A percentile compares a stretch with the other conserved stretches of the same genome.
Conservation (phyloP, 257 asterid genomes). For the Solanum boliviense region DNA sequence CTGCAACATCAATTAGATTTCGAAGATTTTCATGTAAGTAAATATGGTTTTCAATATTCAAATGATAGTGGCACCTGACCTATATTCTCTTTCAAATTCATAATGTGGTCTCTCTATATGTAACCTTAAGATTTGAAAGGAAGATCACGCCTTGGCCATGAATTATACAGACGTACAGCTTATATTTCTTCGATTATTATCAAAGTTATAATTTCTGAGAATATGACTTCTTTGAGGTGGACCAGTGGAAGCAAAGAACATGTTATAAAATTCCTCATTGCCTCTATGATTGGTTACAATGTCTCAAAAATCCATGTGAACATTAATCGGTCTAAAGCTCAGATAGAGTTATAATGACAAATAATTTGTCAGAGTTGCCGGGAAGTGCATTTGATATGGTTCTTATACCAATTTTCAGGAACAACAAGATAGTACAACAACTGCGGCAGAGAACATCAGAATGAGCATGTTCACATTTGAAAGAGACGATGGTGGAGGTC, state of each 20-base stretch:
- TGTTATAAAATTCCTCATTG: not conserved
- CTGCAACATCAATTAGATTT: slow-evolving; percentile 69
- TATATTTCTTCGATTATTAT: not conserved
- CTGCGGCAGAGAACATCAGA: slow-evolving; percentile 50
- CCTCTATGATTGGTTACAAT: not conserved
- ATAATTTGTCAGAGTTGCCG: not conserved
- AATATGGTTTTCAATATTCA: not conserved
- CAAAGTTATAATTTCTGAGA: not conserved
- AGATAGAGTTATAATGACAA: not conserved
- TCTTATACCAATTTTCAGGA: slow-evolving; percentile 27
- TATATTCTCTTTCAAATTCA: not conserved
- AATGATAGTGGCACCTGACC: not conserved
- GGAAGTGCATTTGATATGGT: not conserved
- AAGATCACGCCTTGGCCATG: not conserved
- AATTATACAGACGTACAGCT: not conserved
- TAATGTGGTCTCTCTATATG: not conserved
- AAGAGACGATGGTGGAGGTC: slow-evolving; percentile 34
- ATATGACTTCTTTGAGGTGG: not conserved
- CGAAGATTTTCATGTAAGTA: slow-evolving; percentile 61
- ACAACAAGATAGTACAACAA: slow-evolving; percentile 22
- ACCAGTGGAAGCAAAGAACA: not conserved
- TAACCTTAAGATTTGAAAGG: not conserved
- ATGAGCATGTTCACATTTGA: slow-evolving; percentile 71
- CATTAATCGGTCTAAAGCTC: not conserved
- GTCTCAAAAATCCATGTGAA: not conserved